phyloP scores from a whole-genome alignment of 177 flowering plant genomes.

The Vitis hybrid region DNA sequence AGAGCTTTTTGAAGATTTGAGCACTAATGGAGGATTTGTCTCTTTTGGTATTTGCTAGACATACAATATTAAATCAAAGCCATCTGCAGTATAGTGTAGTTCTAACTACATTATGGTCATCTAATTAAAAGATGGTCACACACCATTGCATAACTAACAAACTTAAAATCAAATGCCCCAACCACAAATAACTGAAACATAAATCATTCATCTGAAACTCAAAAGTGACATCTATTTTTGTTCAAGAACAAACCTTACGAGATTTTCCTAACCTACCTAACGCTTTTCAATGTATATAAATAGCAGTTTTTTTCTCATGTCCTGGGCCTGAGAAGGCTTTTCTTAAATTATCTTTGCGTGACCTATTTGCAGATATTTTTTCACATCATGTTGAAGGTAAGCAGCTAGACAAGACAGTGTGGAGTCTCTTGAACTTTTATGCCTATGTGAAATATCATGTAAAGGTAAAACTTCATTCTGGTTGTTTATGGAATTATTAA shows the following conservation, averaged over 20 bases:
- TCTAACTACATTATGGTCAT: not conserved
- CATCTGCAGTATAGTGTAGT: not conserved
- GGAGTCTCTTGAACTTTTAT: constrained; percentile 76
- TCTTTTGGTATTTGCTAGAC: constrained; percentile 61
- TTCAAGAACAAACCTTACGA: not conserved
- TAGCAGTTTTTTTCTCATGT: not conserved
- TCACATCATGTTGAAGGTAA: constrained; percentile 64
- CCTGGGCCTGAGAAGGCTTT: not conserved
- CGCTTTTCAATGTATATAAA: not conserved
- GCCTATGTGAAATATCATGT: constrained; percentile 68
- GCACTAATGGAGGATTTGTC: constrained; percentile 89
- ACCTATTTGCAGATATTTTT: constrained; percentile 47
- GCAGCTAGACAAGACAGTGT: constrained; percentile 70
- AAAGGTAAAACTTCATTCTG: constrained; percentile 45
- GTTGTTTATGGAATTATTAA: not conserved
- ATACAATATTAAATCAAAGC: not conserved
- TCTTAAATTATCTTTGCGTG: not conserved
- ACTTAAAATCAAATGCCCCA: not conserved
- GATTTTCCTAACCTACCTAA: not conserved
- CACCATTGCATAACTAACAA: not conserved
- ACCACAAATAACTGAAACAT: not conserved
- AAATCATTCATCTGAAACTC: not conserved
- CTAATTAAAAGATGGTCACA: not conserved
- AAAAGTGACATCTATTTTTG: not conserved
- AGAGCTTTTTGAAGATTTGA: constrained; percentile 66